Evolutionary conservation across 148 eudicot genomes (phyloP), one percentile per base, ranked within the genome.

Genomic region (Dysphania ambrosioides): DNA sequence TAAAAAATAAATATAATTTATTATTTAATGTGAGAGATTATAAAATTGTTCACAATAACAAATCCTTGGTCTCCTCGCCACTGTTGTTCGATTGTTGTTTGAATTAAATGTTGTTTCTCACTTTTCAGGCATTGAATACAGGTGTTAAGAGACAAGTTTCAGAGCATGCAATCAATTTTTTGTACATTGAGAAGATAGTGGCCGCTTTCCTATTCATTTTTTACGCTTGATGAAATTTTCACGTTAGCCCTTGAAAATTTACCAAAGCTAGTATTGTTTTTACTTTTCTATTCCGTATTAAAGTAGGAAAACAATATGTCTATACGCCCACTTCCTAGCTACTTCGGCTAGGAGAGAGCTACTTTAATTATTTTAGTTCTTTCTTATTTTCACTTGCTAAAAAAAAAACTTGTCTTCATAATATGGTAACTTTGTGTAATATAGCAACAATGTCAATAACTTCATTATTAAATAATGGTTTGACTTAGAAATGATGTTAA

Each of bases 171-270:
- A 42, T 78, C 42, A 83, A 81, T 81, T 66, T 64, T 27, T 6
- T 32, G 44, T 91, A 89, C 75, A 64, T 87, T 26, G 92, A 78
- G 31, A 93, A 91, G 88, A 87, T 93, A 82, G 47, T 93, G 57
- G 68, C 91, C 7, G 97, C 88, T 53, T 85, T 89, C 72, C 36
- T 86, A 71, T 78, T 93, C 44, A 82, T 93, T 63, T 87, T 93
- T 67, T 31, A n/a, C 83, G 36, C 79, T 93, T 69, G 93, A 86
- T 69, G 89, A 87, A 30, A 31, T 77, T 61, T 84, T 89, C 72
- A 86, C 92, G 19, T 32, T 93, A 68, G 85, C 81, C 67, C 89
- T 93, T 53, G 98, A 93, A 75, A 81, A 87, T 76, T 89, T 93
- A 71, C 97, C 98, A 1, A 76, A 70, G 29, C 68, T 90, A 27